These are phyloP conservation scores for Apiotrichum veenhuisii DNA, from an alignment of 1,284 basidiomycete genomes.

Conservation along the genomic window DNA sequence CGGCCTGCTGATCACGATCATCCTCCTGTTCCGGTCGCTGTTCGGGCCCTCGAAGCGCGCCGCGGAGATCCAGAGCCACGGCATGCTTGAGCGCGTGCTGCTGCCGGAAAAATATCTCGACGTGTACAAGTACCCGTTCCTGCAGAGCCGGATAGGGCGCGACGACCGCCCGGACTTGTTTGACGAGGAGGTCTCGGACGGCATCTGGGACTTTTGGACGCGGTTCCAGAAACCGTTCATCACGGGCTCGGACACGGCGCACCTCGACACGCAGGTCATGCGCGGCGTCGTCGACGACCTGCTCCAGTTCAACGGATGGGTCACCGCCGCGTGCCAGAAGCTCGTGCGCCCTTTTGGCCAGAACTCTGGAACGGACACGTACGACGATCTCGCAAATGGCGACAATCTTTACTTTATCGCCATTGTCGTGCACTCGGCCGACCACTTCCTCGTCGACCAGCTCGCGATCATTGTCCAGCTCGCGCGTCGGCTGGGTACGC, in stretches of 20 bases:
- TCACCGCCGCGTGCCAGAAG: slow-evolving; percentile 90
- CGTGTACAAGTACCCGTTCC: slow-evolving; percentile 76
- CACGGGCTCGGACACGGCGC: slow-evolving; percentile 69
- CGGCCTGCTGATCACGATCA: slow-evolving; percentile 32
- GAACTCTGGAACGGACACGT: slow-evolving; percentile 74
- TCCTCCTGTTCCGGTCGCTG: slow-evolving; percentile 42
- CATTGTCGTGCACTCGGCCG: slow-evolving; percentile 88
- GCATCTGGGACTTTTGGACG: slow-evolving; percentile 81
- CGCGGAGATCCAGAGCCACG: slow-evolving; percentile 66
- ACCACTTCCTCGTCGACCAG: slow-evolving; percentile 95
- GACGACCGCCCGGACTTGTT: slow-evolving; percentile 79
- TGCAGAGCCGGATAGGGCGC: slow-evolving; percentile 78
- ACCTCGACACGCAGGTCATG: slow-evolving; percentile 82
- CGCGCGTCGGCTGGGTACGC: slow-evolving; percentile 76
- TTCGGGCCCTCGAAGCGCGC: slow-evolving; percentile 23
- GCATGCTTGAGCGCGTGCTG: slow-evolving; percentile 80
- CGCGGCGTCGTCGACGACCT: slow-evolving; percentile 82
- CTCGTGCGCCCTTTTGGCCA: slow-evolving; percentile 85
- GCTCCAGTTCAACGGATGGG: slow-evolving; percentile 92
- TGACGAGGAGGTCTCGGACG: slow-evolving; percentile 66
- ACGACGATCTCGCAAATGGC: slow-evolving; percentile 75
- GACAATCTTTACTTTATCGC: slow-evolving; percentile 89
- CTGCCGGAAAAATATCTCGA: slow-evolving; percentile 78
- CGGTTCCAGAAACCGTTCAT: slow-evolving; percentile 86
- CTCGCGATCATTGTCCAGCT: slow-evolving; percentile 92